phyloP scores from a whole-genome alignment of 2,329 filamentous ascomycete species.

The Penicillium sp. region DNA sequence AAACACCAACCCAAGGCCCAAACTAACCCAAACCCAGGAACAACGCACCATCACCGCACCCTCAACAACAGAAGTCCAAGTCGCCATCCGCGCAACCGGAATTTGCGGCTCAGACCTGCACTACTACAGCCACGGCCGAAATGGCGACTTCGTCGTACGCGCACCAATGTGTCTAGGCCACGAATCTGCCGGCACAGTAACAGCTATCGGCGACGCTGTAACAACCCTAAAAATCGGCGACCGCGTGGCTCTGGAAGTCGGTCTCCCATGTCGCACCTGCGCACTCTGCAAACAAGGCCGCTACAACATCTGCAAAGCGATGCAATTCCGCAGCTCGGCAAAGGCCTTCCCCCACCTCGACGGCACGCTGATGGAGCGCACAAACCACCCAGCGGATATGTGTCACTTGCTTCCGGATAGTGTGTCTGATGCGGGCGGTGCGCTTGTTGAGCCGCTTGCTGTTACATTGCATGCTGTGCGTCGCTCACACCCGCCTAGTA shows the following conservation, averaged over 20 bases:
- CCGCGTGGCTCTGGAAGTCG: conserved; percentile 89
- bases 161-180: conserved; percentile 79
- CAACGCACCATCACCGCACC: conserved; percentile 50
- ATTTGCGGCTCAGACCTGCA: conserved; percentile 73
- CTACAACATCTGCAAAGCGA: conserved; percentile 62
- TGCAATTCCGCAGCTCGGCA: conserved; percentile 60
- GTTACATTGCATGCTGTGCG: conserved; percentile 62
- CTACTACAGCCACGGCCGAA: conserved; percentile 85
- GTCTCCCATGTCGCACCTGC: conserved; percentile 72
- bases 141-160: conserved; percentile 80
- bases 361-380: conserved; percentile 62
- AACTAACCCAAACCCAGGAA: conserved; percentile 50
- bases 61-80: conserved; percentile 58
- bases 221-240: conserved; percentile 68
- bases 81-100: conserved; percentile 64
- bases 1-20: background rate
- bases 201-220: conserved; percentile 66
- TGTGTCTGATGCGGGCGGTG: conserved; percentile 57
- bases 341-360: conserved; percentile 63
- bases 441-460: conserved; percentile 60
- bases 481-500: conserved; percentile 51
- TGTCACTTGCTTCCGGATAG: conserved; percentile 58
- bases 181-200: conserved; percentile 76
- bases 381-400: conserved; percentile 62
- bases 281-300: conserved; percentile 55